phyloP scores from a whole-genome alignment of 2,329 filamentous ascomycete species.

The Nemania diffusa region DNA sequence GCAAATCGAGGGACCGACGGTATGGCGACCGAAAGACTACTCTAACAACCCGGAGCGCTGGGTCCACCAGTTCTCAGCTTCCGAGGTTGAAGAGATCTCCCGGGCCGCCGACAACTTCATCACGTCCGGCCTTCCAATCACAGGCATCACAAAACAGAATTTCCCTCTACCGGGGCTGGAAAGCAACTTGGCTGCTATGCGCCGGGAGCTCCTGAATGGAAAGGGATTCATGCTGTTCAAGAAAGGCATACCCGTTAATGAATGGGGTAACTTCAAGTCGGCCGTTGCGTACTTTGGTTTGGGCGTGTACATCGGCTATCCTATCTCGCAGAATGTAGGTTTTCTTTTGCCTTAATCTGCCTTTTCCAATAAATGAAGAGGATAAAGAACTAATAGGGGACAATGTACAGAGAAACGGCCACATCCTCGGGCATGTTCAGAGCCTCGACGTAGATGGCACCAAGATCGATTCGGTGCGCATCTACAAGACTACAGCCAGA shows the following conservation, averaged over 20 bases:
- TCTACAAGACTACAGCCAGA: constrained; percentile 86
- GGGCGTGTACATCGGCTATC: constrained; percentile 86
- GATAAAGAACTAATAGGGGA: constrained; percentile 18
- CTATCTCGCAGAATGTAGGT: constrained; percentile 83
- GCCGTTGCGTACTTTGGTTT: constrained; percentile 93
- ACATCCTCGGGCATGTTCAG: constrained; percentile 90
- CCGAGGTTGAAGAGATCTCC: constrained; percentile 71
- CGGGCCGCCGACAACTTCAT: constrained; percentile 71
- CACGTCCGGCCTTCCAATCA: constrained; percentile 67
- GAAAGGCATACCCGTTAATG: constrained; percentile 79
- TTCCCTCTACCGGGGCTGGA: constrained; percentile 70
- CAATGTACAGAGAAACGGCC: constrained; percentile 59
- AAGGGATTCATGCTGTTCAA: constrained; percentile 88
- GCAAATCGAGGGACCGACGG: constrained; percentile 71
- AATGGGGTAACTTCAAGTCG: constrained; percentile 82
- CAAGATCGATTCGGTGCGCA: constrained; percentile 87
- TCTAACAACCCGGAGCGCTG: constrained; percentile 70
- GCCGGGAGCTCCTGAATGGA: constrained; percentile 77
- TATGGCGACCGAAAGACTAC: constrained; percentile 74
- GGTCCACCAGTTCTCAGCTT: constrained; percentile 71
- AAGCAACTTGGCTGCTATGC: constrained; percentile 63
- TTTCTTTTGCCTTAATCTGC: neutral
- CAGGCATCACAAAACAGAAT: constrained; percentile 68
- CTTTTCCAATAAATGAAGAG: neutral
- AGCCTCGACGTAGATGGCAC: constrained; percentile 84